Conservation (phyloP, 2,329 filamentous ascomycete species). For the Fusarium domesticum region DNA sequence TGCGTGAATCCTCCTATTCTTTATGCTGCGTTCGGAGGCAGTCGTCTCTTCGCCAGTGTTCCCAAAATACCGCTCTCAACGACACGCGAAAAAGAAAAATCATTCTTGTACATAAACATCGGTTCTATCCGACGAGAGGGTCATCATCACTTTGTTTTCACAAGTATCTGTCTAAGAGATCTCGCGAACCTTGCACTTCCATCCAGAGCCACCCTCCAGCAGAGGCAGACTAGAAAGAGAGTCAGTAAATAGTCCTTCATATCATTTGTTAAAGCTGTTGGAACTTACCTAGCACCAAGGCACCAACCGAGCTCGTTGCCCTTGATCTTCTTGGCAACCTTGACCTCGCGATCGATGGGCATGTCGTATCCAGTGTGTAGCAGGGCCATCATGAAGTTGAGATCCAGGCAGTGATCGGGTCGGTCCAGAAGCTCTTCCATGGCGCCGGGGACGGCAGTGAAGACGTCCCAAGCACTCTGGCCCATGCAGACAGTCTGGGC, state of each 20-base stretch:
- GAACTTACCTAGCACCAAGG: constrained; percentile 81
- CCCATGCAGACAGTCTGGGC: constrained; percentile 82
- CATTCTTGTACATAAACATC: constrained; percentile 22
- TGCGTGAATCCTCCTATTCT: constrained; percentile 1
- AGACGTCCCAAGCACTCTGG: constrained; percentile 73
- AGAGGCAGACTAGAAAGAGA: constrained; percentile 67
- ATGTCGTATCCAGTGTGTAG: constrained; percentile 97
- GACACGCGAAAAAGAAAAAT: constrained; percentile 3
- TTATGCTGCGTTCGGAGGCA: constrained; percentile 14
- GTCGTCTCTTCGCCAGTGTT: constrained; percentile 18
- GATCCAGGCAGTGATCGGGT: constrained; percentile 88
- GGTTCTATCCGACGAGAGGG: constrained; percentile 17
- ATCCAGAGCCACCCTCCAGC: constrained; percentile 76
- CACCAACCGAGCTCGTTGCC: constrained; percentile 97
- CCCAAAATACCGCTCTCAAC: constrained; percentile 25
- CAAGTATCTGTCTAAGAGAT: constrained; percentile 49
- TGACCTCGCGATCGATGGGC: constrained; percentile 93
- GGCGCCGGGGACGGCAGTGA: constrained; percentile 71
- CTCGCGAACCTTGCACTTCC: constrained; percentile 83
- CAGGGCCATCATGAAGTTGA: constrained; percentile 94
- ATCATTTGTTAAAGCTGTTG: neutral
- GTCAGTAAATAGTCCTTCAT: neutral
- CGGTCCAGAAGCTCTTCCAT: constrained; percentile 75
- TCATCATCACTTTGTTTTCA: constrained; percentile 24
- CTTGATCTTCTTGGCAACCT: constrained; percentile 98